Evolutionary conservation across 2,329 filamentous ascomycete genomes (phyloP), one percentile per base, ranked within the genome.

Genomic region (Arthrinium puccinioides): DNA sequence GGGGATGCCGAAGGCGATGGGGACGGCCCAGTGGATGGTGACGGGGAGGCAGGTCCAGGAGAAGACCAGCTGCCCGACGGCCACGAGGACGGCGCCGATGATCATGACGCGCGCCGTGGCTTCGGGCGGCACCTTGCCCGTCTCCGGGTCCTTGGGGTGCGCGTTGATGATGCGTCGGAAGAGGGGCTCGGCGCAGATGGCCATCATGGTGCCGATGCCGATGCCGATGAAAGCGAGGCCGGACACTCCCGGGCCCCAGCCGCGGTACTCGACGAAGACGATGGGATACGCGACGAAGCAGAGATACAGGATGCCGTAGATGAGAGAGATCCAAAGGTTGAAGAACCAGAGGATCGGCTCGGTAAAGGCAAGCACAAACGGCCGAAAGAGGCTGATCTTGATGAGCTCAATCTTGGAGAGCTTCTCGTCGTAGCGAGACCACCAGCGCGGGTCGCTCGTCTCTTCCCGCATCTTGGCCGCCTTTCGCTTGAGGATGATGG

Each of bases 251-350:
- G 82, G 68, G 3, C 70, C 70, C 89, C 88, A 96, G 42, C 86
- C 86, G 14, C 89, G 82, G 40, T 74, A 56, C 27, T 82, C 67
- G 9, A 71, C 69, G 60, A 92, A 95, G 40, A 94, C 83, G 41
- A 94, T 83, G 0, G 88, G 88, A 56, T 94, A 94, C 10, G 86
- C 87, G 13, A 94, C 82, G 63, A 95, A 95, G 61, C 87, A 94
- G 21, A 95, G 77, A 53, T 92, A 92, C 2, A 96, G 68, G 27
- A 94, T 87, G 14, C 80, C 85, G 56, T 95, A 95, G 24, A 94
- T 77, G 26, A 94, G 66, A 1, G 84, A 90, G 55, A 89, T 84
- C 81, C 84, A 78, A 13, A 74, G 51, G 40, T 77, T 77, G 50
- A 89, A 76, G 47, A 79, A 81, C 75, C 76, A 80, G 30, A 81